Evolutionary conservation across 495 filamentous ascomycete species (phyloP), one percentile per base, ranked within the genome.

Genomic region (Penicillium paxilli): DNA sequence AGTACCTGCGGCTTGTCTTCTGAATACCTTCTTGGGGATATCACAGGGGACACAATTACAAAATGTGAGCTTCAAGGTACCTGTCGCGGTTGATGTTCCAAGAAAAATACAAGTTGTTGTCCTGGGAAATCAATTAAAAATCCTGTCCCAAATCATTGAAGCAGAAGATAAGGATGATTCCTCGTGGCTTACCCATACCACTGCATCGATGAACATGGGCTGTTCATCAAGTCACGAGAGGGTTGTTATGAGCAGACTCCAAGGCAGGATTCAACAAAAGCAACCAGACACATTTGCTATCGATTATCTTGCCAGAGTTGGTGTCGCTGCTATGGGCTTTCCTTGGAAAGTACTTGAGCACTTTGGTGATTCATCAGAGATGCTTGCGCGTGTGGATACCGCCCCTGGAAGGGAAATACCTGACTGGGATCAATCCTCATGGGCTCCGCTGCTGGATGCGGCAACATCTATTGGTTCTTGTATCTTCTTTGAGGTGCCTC

Each of bases 391-490:
- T 9, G 73, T 78, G 7, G 70, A 79, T 52, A 49, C 59, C 9
- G 45, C 28, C 20, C 70, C 65, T 2, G 41, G 33, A 10, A 12
- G 28, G 4, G 22, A 21, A 21, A 7, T 11, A 4, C 16, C 66
- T 8, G 57, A 67, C 9, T 75, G 74, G 72, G 63, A 71, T 45
- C 3, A 49, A 0, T 21, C 41, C 2, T 79, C 76, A 12, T 78
- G 75, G 75, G 76, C 76, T 9, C 64, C 74, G 0, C 63, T 77
- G 10, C 51, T 78, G 23, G 74, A 80, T 62, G 64, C 76, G 12
- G 76, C 76, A 7, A 78, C 73, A 3, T 80, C 76, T 0, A 57
- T 80, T 16, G 73, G 70, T 25, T 80, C 74, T 1, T 72, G 73
- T 19, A 51, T 80, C 21, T 78, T 78, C 58, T 72, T 56, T 54